Percentiles rank a stretch among this genome's conserved stretches.
Conservation (phyloP, 192 early-diverging fungal genomes). For the Coemansia sp. region DNA sequence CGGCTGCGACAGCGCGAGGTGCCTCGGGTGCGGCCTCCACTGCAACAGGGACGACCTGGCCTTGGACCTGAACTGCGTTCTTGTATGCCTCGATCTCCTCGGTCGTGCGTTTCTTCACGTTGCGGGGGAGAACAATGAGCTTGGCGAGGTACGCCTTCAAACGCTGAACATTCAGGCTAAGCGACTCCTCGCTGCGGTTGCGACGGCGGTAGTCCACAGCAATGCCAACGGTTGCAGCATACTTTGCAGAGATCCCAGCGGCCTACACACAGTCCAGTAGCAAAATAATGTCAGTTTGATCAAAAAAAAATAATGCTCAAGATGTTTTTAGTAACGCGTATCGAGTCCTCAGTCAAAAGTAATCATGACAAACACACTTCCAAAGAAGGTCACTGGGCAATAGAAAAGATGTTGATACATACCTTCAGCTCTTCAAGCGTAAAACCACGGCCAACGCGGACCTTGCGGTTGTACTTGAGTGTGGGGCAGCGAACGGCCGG, state of each 20-base stretch:
- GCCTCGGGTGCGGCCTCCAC: constrained; percentile 37
- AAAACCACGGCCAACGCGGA: constrained; percentile 96
- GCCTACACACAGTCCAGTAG: constrained; percentile 23
- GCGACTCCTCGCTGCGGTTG: constrained; percentile 94
- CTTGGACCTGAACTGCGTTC: constrained; percentile 41
- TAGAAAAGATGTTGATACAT: background rate
- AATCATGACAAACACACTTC: background rate
- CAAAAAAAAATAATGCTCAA: background rate
- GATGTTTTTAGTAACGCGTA: background rate
- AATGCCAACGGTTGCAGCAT: constrained; percentile 92
- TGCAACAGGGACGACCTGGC: constrained; percentile 38
- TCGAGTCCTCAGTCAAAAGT: background rate
- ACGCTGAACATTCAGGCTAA: constrained; percentile 89
- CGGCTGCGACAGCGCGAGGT: constrained; percentile 54
- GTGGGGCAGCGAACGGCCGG: constrained; percentile 96
- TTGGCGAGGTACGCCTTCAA: constrained; percentile 91
- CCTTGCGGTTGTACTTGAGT: constrained; percentile 97
- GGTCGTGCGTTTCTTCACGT: constrained; percentile 77
- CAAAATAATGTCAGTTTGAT: background rate
- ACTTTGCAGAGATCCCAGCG: constrained; percentile 89
- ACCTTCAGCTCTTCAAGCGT: constrained; percentile 95
- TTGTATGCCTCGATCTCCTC: constrained; percentile 51
- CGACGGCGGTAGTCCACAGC: constrained; percentile 95
- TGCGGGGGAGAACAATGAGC: constrained; percentile 96
- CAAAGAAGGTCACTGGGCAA: background rate